Conservation (phyloP, 2,329 filamentous ascomycete genomes). For the Escovopsis weberi region DNA sequence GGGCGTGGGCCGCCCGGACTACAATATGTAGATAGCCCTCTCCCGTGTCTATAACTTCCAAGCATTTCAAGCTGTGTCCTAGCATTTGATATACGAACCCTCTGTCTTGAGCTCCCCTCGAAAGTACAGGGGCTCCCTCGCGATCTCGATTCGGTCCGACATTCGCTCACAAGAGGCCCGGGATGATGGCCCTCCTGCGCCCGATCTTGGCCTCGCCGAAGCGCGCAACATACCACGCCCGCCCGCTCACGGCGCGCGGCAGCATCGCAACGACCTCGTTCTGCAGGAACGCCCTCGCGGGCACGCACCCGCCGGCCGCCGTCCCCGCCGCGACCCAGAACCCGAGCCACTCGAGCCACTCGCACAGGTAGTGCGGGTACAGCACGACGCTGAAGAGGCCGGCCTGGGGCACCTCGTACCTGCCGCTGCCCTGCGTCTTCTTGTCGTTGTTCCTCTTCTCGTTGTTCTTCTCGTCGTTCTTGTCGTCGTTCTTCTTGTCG, state of each 20-base stretch:
- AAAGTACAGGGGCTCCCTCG: too few relatives aligned
- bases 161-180: slow-evolving; percentile 28
- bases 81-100: too few relatives aligned
- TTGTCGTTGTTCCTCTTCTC: slow-evolving; percentile 45
- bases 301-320: slow-evolving; percentile 40
- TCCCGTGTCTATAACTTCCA: too few relatives aligned
- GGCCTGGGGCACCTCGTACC: slow-evolving; percentile 74
- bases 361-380: slow-evolving; percentile 87
- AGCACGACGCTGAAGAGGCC: slow-evolving; percentile 73
- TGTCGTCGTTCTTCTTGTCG: too few relatives aligned
- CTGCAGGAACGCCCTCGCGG: slow-evolving; percentile 66
- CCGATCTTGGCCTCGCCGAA: slow-evolving; percentile 77
- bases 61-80: too few relatives aligned
- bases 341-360: slow-evolving; percentile 93
- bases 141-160: too few relatives aligned
- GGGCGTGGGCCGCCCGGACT: background rate
- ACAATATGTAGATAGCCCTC: background rate
- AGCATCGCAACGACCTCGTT: slow-evolving; percentile 88
- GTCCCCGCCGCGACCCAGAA: slow-evolving; percentile 62
- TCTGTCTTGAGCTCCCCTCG: too few relatives aligned
- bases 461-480: too few relatives aligned
- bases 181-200: slow-evolving; percentile 56
- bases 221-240: slow-evolving; percentile 71
- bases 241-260: slow-evolving; percentile 67
- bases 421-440: slow-evolving; percentile 31